Evolutionary conservation across 2,329 filamentous ascomycete genomes (phyloP), one percentile per base, ranked within the genome.

Genomic region (Lachnellula arida): DNA sequence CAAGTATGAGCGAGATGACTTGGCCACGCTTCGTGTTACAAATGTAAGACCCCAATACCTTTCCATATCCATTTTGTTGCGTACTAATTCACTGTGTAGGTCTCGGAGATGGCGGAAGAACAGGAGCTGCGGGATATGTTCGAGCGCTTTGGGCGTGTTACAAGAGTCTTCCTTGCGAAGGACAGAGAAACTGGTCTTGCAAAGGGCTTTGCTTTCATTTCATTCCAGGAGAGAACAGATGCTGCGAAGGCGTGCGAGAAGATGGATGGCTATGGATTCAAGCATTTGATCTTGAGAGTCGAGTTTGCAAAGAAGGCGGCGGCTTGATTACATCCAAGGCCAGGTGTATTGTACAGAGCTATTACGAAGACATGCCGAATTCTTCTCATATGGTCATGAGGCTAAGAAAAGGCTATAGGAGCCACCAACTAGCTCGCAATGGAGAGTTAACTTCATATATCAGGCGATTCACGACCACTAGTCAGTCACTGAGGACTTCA

Each of bases 191-290:
- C 94, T 42, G 90, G 91, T 59, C 79, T 93, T 73, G 94, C 94
- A 67, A 99, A 99, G 85, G 94, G 94, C 61, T 99, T 99, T 73
- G 95, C 95, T 25, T 99, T 99, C 74, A 96, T 99, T 80, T 96
- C 90, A 75, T 99, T 94, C 71, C 89, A 88, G 58, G 94, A 99
- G 74, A 81, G 94, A 66, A 75, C 80, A 65, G 94, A 99, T 74
- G 94, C 94, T 65, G 89, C 89, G 67, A 89, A 88, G 78, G 94
- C 94, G 42, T 96, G 90, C 78, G 87, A 88, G 77, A 97, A 96
- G 83, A 93, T 99, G 90, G 94, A 99, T 76, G 94, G 94, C 69
- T 97, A 81, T 67, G 89, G 89, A 76, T 93, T 91, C 79, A 88
- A 89, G 74, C 89, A 94, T 78, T 80, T 94, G 68, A 94, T 94